These are phyloP conservation scores for Nothomitra cinnamomea DNA, from an alignment of 2,329 filamentous ascomycete species.

Conservation along the genomic window DNA sequence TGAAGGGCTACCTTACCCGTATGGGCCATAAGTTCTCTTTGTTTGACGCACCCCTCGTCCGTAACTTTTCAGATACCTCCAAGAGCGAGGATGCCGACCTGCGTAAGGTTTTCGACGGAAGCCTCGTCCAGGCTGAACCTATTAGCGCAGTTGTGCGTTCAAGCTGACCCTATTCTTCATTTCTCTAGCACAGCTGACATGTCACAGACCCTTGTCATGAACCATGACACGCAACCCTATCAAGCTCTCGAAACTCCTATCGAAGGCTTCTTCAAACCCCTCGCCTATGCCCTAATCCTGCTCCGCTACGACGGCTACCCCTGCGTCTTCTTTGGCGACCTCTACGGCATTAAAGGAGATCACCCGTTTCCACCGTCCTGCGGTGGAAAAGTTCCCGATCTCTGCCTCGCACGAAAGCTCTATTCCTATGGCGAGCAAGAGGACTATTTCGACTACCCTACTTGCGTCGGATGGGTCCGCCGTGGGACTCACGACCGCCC, in stretches of 20 bases:
- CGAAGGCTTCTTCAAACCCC: conserved; percentile 48
- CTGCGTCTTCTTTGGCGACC: conserved; percentile 53
- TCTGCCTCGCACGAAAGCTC: conserved; percentile 44
- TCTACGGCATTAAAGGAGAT: conserved; percentile 43
- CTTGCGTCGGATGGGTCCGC: conserved; percentile 43
- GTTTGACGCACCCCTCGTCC: conserved; percentile 52
- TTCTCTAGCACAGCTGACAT: background rate
- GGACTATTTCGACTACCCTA: conserved; percentile 43
- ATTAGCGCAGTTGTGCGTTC: conserved; percentile 37
- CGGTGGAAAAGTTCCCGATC: conserved; percentile 36
- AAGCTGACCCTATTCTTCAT: background rate
- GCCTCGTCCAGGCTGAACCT: conserved; percentile 37
- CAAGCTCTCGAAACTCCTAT: conserved; percentile 47
- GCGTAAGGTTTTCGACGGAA: conserved; percentile 42
- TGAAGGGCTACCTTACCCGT: conserved; percentile 38
- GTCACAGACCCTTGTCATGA: conserved; percentile 46
- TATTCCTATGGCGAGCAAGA: conserved; percentile 50
- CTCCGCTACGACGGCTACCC: conserved; percentile 45
- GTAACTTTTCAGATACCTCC: conserved; percentile 47
- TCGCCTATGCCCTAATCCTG: conserved; percentile 56
- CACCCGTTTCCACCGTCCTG: conserved; percentile 35
- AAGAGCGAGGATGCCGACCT: conserved; percentile 40
- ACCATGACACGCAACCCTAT: conserved; percentile 50
- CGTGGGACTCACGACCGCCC: conserved; percentile 32
- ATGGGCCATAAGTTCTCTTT: conserved; percentile 42